Evolutionary conservation across 2,329 filamentous ascomycete species (phyloP), one percentile per base, ranked within the genome.

Genomic region (Exophiala phaeomuriformis): DNA sequence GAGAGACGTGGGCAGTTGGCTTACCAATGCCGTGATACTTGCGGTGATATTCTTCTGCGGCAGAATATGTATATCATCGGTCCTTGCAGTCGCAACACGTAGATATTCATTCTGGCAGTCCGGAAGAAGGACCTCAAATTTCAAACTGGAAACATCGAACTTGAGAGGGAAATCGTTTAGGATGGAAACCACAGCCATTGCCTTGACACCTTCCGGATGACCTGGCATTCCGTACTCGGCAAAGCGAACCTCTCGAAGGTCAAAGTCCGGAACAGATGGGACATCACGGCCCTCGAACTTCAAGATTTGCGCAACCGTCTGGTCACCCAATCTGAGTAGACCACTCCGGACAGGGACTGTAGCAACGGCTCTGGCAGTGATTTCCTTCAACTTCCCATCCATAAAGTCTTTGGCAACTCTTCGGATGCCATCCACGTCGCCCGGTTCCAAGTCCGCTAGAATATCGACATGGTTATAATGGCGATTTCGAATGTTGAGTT

Each of bases 401-500:
- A 98, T 73, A 84, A 89, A 97, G 68, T 95, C 86, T 67, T 93
- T 89, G 44, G 88, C 89, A 58, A 97, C 79, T 55, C 79, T 79
- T 55, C 88, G 84, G 62, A 96, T 82, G 4, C 84, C 85, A 51
- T 90, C 82, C 9, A 88, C 74, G 64, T 90, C 81, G 31, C 90
- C 90, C 29, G 89, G 85, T 36, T 79, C 74, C 37, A 97, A 71
- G 57, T 93, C 83, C 40, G 86, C 80, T 51, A 93, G 71, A 62
- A 97, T 84, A 64, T 96, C 87, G 53, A 97, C 74, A 52, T 80
- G 74, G 2, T 88, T 97, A 10, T 77, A 81, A 63, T 88, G 81
- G 7, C 88, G 87, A 65, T 95, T 86, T 45, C 85, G 78, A 47
- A 97, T 80, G 65, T 83, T 82, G 56, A 96, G 76, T 56, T 82